Percentiles rank a stretch among this genome's conserved stretches.
Conservation (phyloP, 2,329 filamentous ascomycete genomes). For the Penicillium polonicum region DNA sequence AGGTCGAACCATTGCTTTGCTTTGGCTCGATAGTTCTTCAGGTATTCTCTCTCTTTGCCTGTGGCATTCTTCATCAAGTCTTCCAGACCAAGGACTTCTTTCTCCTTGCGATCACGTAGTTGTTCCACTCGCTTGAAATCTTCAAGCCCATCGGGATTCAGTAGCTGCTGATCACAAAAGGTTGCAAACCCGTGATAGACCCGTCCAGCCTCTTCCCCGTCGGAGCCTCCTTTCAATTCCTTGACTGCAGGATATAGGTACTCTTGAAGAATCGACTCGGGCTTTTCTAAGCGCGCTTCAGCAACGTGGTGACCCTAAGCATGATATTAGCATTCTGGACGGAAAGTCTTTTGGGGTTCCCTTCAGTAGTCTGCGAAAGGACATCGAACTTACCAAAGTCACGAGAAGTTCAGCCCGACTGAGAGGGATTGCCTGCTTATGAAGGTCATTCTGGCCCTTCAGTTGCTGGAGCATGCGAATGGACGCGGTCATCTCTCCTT, state of each 20-base stretch:
- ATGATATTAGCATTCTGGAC: neutral
- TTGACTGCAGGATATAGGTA: slow-evolving; percentile 83
- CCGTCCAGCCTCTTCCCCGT: slow-evolving; percentile 73
- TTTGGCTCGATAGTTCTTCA: slow-evolving; percentile 64
- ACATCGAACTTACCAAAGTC: slow-evolving; percentile 59
- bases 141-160: slow-evolving; percentile 79
- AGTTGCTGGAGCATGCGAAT: slow-evolving; percentile 84
- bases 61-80: slow-evolving; percentile 53
- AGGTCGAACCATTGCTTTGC: slow-evolving; percentile 88
- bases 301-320: slow-evolving; percentile 76
- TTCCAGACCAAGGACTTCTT: slow-evolving; percentile 74
- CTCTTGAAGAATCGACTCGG: slow-evolving; percentile 81
- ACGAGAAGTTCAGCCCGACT: slow-evolving; percentile 78
- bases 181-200: slow-evolving; percentile 94
- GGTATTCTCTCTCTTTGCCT: slow-evolving; percentile 55
- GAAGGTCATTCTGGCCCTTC: slow-evolving; percentile 59
- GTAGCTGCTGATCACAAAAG: slow-evolving; percentile 92
- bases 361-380: neutral
- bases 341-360: neutral
- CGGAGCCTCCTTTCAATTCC: slow-evolving; percentile 67
- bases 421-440: slow-evolving; percentile 68
- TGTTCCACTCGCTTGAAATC: slow-evolving; percentile 79
- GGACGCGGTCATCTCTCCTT: slow-evolving; percentile 84
- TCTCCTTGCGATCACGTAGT: slow-evolving; percentile 74
- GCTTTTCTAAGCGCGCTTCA: slow-evolving; percentile 84